A percentile compares a stretch with the other conserved stretches of the same genome.
These are phyloP conservation scores for Carex kokanica DNA, from an alignment of 176 grass and related monocot genomes.

Conservation along the genomic window DNA sequence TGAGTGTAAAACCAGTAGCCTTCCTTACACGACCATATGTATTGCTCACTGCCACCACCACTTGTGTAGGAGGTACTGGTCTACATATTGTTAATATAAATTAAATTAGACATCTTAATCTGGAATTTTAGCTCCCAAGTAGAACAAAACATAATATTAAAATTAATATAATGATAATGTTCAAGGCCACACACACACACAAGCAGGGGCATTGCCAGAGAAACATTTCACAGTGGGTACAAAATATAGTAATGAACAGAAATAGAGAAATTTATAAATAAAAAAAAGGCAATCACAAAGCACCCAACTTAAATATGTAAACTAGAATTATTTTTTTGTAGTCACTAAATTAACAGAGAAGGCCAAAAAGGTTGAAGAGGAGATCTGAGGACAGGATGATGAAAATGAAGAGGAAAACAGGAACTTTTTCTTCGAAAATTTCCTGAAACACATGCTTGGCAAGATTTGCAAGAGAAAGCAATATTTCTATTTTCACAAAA, in stretches of 20 bases:
- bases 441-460: neutral
- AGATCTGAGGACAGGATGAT: neutral
- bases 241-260: neutral
- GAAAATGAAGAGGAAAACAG: neutral
- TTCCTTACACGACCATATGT: constrained; percentile 94
- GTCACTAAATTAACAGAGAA: neutral
- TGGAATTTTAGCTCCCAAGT: neutral
- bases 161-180: neutral
- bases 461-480: neutral
- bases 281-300: neutral
- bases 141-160: neutral
- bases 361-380: neutral
- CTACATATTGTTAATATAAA: constrained; percentile 30
- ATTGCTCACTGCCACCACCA: constrained; percentile 89
- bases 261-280: neutral
- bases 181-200: neutral
- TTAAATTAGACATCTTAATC: constrained; percentile 19
- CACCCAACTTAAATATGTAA: neutral
- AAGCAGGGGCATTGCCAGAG: neutral
- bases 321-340: neutral
- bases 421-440: neutral
- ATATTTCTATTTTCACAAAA: neutral
- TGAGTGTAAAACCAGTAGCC: constrained; percentile 77
- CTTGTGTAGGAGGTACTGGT: constrained; percentile 87
- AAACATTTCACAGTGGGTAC: neutral